phyloP scores from a whole-genome alignment of 75 land plant species.

The Sequoiadendron giganteum region DNA sequence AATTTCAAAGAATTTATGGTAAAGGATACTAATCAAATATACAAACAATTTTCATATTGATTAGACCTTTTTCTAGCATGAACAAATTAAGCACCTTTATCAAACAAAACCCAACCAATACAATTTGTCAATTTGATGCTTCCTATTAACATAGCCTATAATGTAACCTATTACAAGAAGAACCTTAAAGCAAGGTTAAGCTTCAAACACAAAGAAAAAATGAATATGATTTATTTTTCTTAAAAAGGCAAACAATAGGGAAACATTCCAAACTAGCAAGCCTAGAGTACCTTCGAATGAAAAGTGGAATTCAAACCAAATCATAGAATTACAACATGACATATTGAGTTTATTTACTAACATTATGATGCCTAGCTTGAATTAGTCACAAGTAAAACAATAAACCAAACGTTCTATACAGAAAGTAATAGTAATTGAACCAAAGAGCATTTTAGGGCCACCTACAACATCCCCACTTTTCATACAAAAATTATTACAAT shows the following conservation, averaged over 20 bases:
- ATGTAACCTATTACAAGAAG: not conserved
- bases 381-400: not conserved
- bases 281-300: not conserved
- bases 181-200: not conserved
- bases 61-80: not conserved
- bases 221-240: not conserved
- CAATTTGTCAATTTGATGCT: not conserved
- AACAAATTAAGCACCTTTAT: not conserved
- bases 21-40: not conserved
- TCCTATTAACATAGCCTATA: not conserved
- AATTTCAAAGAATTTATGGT: not conserved
- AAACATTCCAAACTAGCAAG: not conserved
- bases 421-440: not conserved
- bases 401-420: not conserved
- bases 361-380: not conserved
- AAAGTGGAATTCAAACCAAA: not conserved
- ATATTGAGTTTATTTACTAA: not conserved
- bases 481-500: not conserved
- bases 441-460: not conserved
- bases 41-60: not conserved
- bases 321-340: not conserved
- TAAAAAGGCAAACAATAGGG: not conserved
- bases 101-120: not conserved
- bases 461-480: too few relatives aligned
- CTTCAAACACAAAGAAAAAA: not conserved